phyloP scores from a whole-genome alignment of 441 rosid species.

The Dalechampia spathulata region DNA sequence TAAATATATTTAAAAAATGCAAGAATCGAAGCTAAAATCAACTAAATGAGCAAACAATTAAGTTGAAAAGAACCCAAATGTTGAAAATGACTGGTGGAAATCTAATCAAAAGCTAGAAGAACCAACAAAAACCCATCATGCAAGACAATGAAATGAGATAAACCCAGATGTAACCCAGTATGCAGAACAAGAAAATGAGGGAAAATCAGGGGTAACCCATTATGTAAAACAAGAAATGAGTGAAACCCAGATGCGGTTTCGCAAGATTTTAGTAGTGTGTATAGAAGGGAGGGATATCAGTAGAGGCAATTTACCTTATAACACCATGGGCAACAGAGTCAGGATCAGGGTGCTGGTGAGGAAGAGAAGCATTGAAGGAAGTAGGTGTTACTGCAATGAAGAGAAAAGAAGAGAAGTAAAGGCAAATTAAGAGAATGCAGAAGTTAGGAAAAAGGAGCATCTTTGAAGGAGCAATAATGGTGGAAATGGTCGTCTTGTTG shows the following conservation, averaged over 20 bases:
- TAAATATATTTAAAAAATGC: neutral
- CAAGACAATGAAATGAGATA: no score
- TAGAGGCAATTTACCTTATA: slow-evolving; percentile 41
- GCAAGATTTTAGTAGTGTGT: slow-evolving; percentile 3
- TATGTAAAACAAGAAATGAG: slow-evolving; percentile 9
- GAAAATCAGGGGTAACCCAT: no score
- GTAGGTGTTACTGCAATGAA: slow-evolving; percentile 12
- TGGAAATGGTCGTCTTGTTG: no score
- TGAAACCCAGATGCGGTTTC: slow-evolving; percentile 11
- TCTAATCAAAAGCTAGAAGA: no score
- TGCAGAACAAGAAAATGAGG: no score
- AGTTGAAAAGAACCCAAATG: neutral
- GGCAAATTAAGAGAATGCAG: slow-evolving; percentile 46
- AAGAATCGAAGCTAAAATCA: neutral
- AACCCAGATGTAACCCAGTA: no score
- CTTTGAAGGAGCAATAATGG: slow-evolving; percentile 30
- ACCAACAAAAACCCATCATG: no score
- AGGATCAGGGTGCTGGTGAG: slow-evolving; percentile 83
- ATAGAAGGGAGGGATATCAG: no score
- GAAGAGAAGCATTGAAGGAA: slow-evolving; percentile 55
- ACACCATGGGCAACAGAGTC: slow-evolving; percentile 67
- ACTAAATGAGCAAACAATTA: neutral
- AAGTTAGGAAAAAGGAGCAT: slow-evolving; percentile 41
- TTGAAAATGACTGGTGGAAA: neutral
- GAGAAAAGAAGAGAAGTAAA: slow-evolving; percentile 15